Conservation (phyloP, 2,329 filamentous ascomycete genomes). For the Albophoma yamanashiensis region DNA sequence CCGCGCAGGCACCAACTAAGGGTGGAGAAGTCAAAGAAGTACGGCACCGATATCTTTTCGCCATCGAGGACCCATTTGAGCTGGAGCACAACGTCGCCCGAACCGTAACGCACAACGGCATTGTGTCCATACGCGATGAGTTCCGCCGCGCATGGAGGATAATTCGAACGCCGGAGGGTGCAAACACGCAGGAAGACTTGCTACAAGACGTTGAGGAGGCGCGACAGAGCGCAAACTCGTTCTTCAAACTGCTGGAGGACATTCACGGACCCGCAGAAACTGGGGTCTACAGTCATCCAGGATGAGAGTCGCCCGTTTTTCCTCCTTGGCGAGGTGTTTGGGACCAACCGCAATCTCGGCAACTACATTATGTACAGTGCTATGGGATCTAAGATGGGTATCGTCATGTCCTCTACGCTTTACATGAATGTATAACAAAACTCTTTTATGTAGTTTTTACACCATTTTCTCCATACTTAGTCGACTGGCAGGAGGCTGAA, state of each 20-base stretch:
- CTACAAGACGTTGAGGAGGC: slow-evolving; percentile 35
- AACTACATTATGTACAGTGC: neutral
- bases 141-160: slow-evolving; percentile 73
- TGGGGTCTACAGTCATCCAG: neutral
- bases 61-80: slow-evolving; percentile 89
- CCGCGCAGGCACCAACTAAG: slow-evolving; percentile 14
- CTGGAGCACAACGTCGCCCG: slow-evolving; percentile 78
- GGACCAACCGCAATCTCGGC: too few relatives aligned
- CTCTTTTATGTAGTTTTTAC: neutral
- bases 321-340: neutral
- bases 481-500: slow-evolving; percentile 7
- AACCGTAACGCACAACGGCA: slow-evolving; percentile 74
- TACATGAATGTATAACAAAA: neutral
- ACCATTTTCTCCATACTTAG: neutral
- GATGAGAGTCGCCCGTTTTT: neutral
- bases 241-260: slow-evolving; percentile 18
- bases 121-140: slow-evolving; percentile 73
- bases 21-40: slow-evolving; percentile 51
- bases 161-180: slow-evolving; percentile 42
- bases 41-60: slow-evolving; percentile 71
- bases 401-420: neutral
- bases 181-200: slow-evolving; percentile 33
- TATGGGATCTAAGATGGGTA: neutral
- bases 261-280: slow-evolving; percentile 18
- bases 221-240: slow-evolving; percentile 11